Evolutionary conservation across 2,329 filamentous ascomycete species (phyloP), one percentile per base, ranked within the genome.

Genomic region (Ophiocordyceps camponoti-floridani): DNA sequence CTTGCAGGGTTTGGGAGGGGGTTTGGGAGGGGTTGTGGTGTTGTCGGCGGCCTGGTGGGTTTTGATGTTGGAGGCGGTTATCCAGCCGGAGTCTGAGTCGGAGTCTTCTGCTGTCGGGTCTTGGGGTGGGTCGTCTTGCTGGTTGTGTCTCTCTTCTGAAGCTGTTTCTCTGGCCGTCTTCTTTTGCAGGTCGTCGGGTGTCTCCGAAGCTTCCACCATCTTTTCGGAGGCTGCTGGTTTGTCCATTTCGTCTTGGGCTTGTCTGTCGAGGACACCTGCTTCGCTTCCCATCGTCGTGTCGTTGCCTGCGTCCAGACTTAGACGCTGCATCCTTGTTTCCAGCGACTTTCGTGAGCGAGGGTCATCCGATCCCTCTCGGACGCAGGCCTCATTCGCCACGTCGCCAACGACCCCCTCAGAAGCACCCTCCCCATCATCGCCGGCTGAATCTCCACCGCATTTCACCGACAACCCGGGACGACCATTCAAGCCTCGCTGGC

Each of bases 1-100:
- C 85, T 62, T 93, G 81, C 53, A 95, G 81, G 12, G 75, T 77
- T 49, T 75, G 74, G 33, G 75, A 69, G 45, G 75, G 69, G 2
- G 70, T 59, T 47, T 68, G 60, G 43, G 70, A 63, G 67, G 60
- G 1, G 67, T 61, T 6, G 63, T 52, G 43, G 55, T 54, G 18
- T 69, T 63, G 53, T 89, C 79, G 57, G 78, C 74, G 47, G 75
- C 76, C 65, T 91, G 82, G 57, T 85, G 81, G 58, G 85, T 83
- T 58, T 86, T 84, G 51, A 98, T 73, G 63, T 96, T 98, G 38
- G 81, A 80, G 1, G 89, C 87, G 0, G 91, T 96, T 59, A 96
- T 95, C 89, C 89, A 96, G 54, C 80, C 84, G 51, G 82, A 73
- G 47, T 77, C 77, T 47, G n/a, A n/a, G n/a, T 70, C 66, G 23